A percentile compares a stretch with the other conserved stretches of the same genome.
These are phyloP conservation scores for Nicotiana rustica DNA, from an alignment of 305 asterid genomes.

Conservation along the genomic window DNA sequence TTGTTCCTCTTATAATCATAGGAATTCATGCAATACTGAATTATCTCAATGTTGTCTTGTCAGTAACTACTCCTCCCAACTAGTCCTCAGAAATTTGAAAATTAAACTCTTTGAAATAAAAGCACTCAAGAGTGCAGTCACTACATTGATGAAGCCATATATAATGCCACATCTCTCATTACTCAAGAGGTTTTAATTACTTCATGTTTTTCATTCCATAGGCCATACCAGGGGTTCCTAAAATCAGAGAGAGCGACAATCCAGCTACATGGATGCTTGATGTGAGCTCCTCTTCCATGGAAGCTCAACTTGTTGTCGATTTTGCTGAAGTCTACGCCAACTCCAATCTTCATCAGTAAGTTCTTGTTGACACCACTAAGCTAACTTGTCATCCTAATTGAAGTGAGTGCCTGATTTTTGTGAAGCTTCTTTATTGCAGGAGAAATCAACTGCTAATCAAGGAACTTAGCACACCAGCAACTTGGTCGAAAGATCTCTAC, in stretches of 20 bases:
- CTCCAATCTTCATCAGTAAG: conserved; percentile 68
- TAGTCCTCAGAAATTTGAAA: neutral
- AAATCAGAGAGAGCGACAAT: conserved; percentile 74
- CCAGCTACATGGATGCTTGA: conserved; percentile 99
- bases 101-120: neutral
- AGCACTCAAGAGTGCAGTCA: neutral
- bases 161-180: neutral
- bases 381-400: neutral
- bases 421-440: conserved; percentile 48
- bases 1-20: neutral
- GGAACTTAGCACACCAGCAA: conserved; percentile 68
- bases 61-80: neutral
- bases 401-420: neutral
- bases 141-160: neutral
- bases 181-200: neutral
- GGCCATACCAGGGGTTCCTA: conserved; percentile 76
- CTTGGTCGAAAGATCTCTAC: conserved; percentile 58
- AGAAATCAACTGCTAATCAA: conserved; percentile 67
- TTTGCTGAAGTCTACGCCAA: conserved; percentile 76
- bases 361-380: neutral
- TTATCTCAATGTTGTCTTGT: neutral
- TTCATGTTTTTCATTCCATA: conserved; percentile 32
- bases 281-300: conserved; percentile 63
- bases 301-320: conserved; percentile 69
- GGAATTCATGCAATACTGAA: neutral